A percentile compares a stretch with the other conserved stretches of the same genome.
Conservation (phyloP, 176 grass and related monocot species). For the Saccharum spontaneum region DNA sequence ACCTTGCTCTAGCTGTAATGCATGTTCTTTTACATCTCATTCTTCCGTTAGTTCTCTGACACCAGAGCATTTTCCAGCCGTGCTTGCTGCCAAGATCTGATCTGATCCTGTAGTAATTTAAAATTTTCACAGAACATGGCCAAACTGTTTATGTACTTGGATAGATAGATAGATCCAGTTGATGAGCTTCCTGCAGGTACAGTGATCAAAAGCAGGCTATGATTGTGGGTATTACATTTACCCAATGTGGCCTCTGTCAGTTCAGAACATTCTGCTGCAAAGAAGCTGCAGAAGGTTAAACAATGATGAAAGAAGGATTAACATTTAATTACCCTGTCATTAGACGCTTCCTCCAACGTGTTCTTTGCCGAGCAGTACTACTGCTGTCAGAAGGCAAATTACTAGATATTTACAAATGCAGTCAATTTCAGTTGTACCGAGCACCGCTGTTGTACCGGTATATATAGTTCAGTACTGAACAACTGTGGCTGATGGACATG, state of each 20-base stretch:
- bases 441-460: background rate
- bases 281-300: conserved; percentile 44
- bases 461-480: background rate
- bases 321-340: conserved; percentile 28
- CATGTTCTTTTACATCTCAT: conserved; percentile 90
- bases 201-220: conserved; percentile 44
- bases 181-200: conserved; percentile 26
- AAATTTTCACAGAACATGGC: conserved; percentile 33
- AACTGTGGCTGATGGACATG: background rate
- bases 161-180: conserved; percentile 53
- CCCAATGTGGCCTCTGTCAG: conserved; percentile 52
- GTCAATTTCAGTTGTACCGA: background rate
- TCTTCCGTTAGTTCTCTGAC: conserved; percentile 65
- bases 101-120: conserved; percentile 37
- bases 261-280: conserved; percentile 54
- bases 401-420: conserved; percentile 19
- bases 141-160: conserved; percentile 30
- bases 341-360: conserved; percentile 31
- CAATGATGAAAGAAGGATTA: conserved; percentile 28
- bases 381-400: conserved; percentile 14
- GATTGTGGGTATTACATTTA: conserved; percentile 53
- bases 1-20: conserved; percentile 67
- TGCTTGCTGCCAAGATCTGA: conserved; percentile 57
- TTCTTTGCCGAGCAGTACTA: background rate
- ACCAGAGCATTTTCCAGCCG: conserved; percentile 48